Evolutionary conservation across 495 filamentous ascomycete genomes (phyloP).

Genomic region (Jackrogersella multiformis): DNA sequence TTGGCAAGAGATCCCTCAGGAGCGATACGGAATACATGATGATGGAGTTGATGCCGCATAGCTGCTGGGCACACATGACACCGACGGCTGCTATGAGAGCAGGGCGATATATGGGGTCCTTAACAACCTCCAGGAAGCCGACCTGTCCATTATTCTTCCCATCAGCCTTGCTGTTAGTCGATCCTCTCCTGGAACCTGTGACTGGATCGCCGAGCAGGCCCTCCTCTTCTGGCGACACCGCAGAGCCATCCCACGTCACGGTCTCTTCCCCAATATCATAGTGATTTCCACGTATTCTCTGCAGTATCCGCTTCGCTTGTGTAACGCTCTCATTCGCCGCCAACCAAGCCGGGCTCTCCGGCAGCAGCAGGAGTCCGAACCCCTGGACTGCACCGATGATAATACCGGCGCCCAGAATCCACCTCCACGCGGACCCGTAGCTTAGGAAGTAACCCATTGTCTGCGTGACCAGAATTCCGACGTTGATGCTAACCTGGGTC

Average conservation of each 20-base stretch:
- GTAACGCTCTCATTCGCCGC: slow-evolving; percentile 70
- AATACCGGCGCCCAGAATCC: slow-evolving; percentile 80
- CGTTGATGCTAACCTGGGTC: slow-evolving; percentile 92
- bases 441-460: slow-evolving; percentile 87
- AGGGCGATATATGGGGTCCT: slow-evolving; percentile 71
- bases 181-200: slow-evolving; percentile 35
- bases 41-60: slow-evolving; percentile 94
- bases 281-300: slow-evolving; percentile 75
- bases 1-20: slow-evolving; percentile 76
- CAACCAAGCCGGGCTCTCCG: slow-evolving; percentile 88
- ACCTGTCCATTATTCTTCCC: slow-evolving; percentile 57
- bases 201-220: slow-evolving; percentile 52
- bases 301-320: slow-evolving; percentile 70
- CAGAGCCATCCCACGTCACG: slow-evolving; percentile 64
- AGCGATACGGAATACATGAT: slow-evolving; percentile 98
- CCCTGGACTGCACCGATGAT: slow-evolving; percentile 71
- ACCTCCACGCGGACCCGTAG: slow-evolving; percentile 77
- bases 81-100: slow-evolving; percentile 86
- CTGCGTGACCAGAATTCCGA: slow-evolving; percentile 90
- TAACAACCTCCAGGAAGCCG: slow-evolving; percentile 72
- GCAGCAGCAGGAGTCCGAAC: slow-evolving; percentile 72
- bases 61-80: slow-evolving; percentile 92
- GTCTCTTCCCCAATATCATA: slow-evolving; percentile 80
- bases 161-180: slow-evolving; percentile 57
- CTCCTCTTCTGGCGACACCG: slow-evolving; percentile 57